These are phyloP conservation scores for Colletotrichum sansevieriae DNA, from an alignment of 2,329 filamentous ascomycete species.

Conservation along the genomic window DNA sequence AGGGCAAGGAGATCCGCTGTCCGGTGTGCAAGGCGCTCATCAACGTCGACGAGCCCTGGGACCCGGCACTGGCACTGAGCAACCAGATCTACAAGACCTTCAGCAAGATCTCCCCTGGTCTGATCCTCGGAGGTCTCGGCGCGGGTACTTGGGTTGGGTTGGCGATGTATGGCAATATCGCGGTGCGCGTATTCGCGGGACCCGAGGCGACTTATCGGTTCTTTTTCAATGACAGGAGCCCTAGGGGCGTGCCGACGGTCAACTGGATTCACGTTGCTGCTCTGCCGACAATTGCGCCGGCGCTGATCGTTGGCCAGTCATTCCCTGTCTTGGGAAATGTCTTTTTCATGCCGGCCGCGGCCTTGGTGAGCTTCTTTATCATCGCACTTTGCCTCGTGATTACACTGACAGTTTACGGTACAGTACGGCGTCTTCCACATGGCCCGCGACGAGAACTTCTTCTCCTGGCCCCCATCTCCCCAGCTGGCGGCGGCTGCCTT, in stretches of 20 bases:
- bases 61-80: constrained; percentile 77
- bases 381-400: too few relatives aligned
- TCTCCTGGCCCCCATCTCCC: constrained; percentile 67
- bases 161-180: constrained; percentile 65
- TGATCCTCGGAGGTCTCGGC: constrained; percentile 73
- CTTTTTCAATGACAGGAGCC: constrained; percentile 38
- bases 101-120: constrained; percentile 68
- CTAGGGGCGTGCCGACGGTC: constrained; percentile 32
- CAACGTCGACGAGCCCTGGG: constrained; percentile 79
- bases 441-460: constrained; percentile 58
- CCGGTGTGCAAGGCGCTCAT: constrained; percentile 92
- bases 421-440: constrained; percentile 64
- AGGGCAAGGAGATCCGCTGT: constrained; percentile 78
- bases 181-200: constrained; percentile 66
- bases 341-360: constrained; percentile 57
- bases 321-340: constrained; percentile 58
- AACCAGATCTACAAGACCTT: constrained; percentile 69
- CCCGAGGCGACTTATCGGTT: constrained; percentile 50
- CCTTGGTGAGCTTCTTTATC: constrained; percentile 51
- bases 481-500: constrained; percentile 64
- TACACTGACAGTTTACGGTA: not conserved
- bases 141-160: constrained; percentile 65
- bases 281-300: constrained; percentile 61
- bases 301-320: constrained; percentile 58
- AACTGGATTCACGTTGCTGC: constrained; percentile 39